Percentiles rank a stretch among this genome's conserved stretches.
Evolutionary conservation across 2,329 filamentous ascomycete genomes (phyloP).

Genomic region (Fusarium praegraminearum): DNA sequence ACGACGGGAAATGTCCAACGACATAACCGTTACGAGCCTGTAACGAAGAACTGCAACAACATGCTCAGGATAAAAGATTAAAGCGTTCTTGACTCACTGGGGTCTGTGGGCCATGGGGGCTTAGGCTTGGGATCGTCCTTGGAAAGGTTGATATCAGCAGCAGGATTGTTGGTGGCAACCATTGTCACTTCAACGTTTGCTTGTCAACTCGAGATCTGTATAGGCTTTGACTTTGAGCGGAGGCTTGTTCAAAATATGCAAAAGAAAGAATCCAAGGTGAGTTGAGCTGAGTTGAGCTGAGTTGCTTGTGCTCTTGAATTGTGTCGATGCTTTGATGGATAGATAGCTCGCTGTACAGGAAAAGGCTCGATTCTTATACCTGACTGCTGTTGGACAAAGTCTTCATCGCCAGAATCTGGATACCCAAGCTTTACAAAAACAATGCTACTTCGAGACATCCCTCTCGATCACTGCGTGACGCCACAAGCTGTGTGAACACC

Average conservation of each 20-base stretch:
- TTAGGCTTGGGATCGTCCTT: constrained; percentile 28
- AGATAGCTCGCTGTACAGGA: background rate
- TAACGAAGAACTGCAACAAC: background rate
- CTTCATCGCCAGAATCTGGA: too few relatives aligned
- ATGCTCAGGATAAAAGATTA: background rate
- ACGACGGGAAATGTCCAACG: constrained; percentile 17
- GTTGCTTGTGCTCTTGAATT: background rate
- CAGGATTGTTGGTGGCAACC: constrained; percentile 5
- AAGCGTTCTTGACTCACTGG: constrained; percentile 10
- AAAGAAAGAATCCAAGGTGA: background rate
- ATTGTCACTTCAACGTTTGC: constrained; percentile 15
- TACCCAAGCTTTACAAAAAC: background rate
- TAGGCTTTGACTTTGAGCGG: background rate
- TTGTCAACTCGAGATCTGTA: background rate
- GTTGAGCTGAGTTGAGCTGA: background rate
- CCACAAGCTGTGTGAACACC: constrained; percentile 25
- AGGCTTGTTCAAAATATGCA: background rate
- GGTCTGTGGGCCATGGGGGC: constrained; percentile 30
- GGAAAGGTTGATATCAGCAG: constrained; percentile 6
- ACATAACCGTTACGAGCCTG: constrained; percentile 1
- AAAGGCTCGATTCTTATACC: constrained; percentile 17
- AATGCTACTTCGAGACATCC: background rate
- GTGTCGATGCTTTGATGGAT: constrained; percentile 4
- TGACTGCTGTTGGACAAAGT: constrained; percentile 6
- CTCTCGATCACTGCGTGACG: constrained; percentile 3